Base-by-base conservation (phyloP, 176 grass and related monocot genomes). In the Urochloa ruziziensis region DNA sequence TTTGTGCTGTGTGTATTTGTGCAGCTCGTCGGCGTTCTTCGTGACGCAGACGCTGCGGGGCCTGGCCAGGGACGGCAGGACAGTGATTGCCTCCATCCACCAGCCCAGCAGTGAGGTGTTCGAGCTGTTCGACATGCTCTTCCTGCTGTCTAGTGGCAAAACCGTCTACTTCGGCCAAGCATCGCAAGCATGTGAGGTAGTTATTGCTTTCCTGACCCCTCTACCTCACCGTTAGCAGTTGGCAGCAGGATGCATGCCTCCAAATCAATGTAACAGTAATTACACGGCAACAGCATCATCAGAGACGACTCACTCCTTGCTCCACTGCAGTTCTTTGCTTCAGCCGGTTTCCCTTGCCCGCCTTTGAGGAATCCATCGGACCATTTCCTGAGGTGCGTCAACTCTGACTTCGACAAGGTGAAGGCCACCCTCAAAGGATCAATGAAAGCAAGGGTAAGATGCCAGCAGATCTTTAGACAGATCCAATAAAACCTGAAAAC, bases 91-190 rank as follows among this genome's bases (percentile, higher is more conserved):
- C 11, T 99, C 97, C 25, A 88, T 99, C 80, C 97, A 99, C 86
- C 97, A 99, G 86, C 97, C 97, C 43, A 99, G 93, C 89, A 99
- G 97, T 23, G 97, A 99, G 83, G 97, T 99, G 24, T 99, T 99
- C 35, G 97, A 96, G 88, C 89, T 99, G 34, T 99, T 99, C 62
- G 97, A 99, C 92, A 89, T 84, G 79, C 85, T 99, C 56, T 99
- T 94, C 79, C 89, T 99, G 81, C 91, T 99, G 7, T 96, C 97
- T 21, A 90, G 97, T n/a, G 97, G 97, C 85, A 96, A 94, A 72
- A 94, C 91, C n/a, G 89, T 94, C n/a, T 99, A 99, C 86, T 99
- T 99, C 42, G 97, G 97, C 10, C 89, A 79, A 73, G 90, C 88
- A 12, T 87, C 93, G 3, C 89, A 96, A 67, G 89, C 97, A 62